These are phyloP conservation scores for Coemansia sp. DNA, from an alignment of 371 early-diverging fungal genomes.

Conservation along the genomic window DNA sequence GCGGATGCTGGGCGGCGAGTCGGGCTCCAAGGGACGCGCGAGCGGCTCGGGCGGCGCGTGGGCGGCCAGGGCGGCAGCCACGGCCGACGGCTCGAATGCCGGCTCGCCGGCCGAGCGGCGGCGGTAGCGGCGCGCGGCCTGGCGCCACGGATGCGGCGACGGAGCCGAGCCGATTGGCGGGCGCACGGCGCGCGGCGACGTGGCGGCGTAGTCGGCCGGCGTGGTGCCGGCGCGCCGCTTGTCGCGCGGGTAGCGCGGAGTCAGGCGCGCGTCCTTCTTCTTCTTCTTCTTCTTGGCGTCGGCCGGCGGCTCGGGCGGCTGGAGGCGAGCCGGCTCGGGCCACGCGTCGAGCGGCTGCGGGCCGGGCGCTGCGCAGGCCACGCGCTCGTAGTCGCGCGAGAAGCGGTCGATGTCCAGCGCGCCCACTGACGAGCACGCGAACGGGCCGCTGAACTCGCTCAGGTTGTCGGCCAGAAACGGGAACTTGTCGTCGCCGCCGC, in stretches of 20 bases:
- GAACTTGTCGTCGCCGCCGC: conserved; percentile 41
- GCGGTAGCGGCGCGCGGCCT: conserved; percentile 17
- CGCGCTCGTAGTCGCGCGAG: conserved; percentile 6
- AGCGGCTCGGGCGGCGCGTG: background rate
- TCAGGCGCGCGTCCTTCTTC: conserved; percentile 3
- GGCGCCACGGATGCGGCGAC: conserved; percentile 1
- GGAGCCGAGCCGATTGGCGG: background rate
- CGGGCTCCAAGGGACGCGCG: background rate
- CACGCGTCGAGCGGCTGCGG: background rate
- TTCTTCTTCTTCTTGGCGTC: conserved; percentile 14
- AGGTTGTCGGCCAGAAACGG: conserved; percentile 40
- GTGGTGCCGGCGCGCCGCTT: conserved; percentile 1
- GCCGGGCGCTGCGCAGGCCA: background rate
- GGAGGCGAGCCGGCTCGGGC: background rate
- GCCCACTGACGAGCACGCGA: conserved; percentile 26
- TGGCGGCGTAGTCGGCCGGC: background rate
- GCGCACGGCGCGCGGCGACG: background rate
- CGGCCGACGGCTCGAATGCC: conserved; percentile 6
- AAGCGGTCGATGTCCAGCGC: conserved; percentile 10
- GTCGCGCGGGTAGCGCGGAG: conserved; percentile 5
- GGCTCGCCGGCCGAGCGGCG: conserved; percentile 28
- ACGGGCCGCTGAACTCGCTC: conserved; percentile 39
- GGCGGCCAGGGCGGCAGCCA: background rate
- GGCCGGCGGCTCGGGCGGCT: background rate
- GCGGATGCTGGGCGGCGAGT: conserved; percentile 8